Base-by-base conservation (phyloP, 345 rosid species). In the Citropsis articulata region DNA sequence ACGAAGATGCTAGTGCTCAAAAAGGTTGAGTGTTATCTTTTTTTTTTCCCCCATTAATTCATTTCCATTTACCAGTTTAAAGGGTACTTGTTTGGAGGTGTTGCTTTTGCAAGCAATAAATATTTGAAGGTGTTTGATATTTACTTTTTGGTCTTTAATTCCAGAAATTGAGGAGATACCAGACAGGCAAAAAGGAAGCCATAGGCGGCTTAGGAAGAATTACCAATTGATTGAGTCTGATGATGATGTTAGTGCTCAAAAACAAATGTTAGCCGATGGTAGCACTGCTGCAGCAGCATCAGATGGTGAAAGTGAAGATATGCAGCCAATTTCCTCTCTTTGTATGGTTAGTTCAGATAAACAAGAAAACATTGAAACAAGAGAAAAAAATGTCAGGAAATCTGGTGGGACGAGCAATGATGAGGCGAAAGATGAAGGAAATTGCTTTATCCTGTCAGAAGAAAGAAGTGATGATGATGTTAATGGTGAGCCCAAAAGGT, bases 221-320 rank as follows among this genome's bases (percentile, higher is more conserved):
- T 84, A 81, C 79, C 89, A 80, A 45, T 19, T 70, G 6, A 67
- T 75, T 73, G 91, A 87, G 61, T 85, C 92, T 78, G 92, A 87
- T 60, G 81, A 88, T 78, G 87, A 84, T 24, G 73, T 72, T 55
- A 71, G 50, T 73, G 74, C 69, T 45, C 74, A 78, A n/a, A 72
- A 69, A 71, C 72, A 69, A 64, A 57, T 50, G 45, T 70, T 77
- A 55, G 38, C 70, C 31, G 38, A 64, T 76, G 77, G 22, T 62
- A 77, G 65, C 50, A 78, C 78, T 60, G 69, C 72, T 42, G 64
- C 24, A 8, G 71, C 27, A 40, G 66, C 48, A 67, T 68, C 21
- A 69, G 85, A 86, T 38, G 80, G 83, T 35, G 89, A 81, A 42
- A 27, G 38, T 60, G 89, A 84, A 73, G 80, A 81, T 33, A 53